Percentiles rank a stretch among this genome's conserved stretches.
phyloP scores from a whole-genome alignment of 2,329 filamentous ascomycete genomes.

The Sporothrix euskadiensis region DNA sequence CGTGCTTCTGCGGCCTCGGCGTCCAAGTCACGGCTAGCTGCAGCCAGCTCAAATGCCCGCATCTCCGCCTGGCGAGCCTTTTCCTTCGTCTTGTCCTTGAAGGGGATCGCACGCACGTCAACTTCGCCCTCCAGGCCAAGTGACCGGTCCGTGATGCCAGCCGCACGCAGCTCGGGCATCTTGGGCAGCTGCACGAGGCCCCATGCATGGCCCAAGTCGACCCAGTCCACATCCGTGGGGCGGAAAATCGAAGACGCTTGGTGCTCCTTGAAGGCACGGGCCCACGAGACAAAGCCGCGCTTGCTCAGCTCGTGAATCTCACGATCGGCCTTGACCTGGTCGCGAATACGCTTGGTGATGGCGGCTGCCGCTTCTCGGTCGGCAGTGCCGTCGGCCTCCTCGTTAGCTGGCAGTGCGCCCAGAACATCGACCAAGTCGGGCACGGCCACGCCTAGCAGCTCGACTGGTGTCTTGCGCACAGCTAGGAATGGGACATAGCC shows the following conservation, averaged over 20 bases:
- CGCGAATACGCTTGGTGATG: conserved; percentile 36
- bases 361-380: conserved; percentile 55
- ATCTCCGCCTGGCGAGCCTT: conserved; percentile 61
- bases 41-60: conserved; percentile 45
- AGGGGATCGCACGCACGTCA: conserved; percentile 67
- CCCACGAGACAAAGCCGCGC: conserved; percentile 89
- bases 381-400: conserved; percentile 20
- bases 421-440: conserved; percentile 55
- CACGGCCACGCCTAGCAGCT: conserved; percentile 56
- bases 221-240: conserved; percentile 79
- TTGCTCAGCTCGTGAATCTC: conserved; percentile 84
- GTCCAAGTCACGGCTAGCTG: conserved; percentile 41
- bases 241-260: conserved; percentile 90
- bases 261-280: conserved; percentile 88
- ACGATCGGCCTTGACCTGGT: conserved; percentile 55
- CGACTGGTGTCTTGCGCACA: conserved; percentile 82
- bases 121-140: conserved; percentile 62
- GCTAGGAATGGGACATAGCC: conserved; percentile 87
- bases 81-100: conserved; percentile 72
- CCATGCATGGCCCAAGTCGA: conserved; percentile 77
- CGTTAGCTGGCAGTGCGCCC: conserved; percentile 20
- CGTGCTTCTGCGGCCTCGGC: conserved; percentile 44
- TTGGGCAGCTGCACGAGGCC: conserved; percentile 82
- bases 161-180: conserved; percentile 82
- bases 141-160: conserved; percentile 67